Conservation (phyloP, 2,329 filamentous ascomycete genomes). For the Colletotrichum higginsianum region DNA sequence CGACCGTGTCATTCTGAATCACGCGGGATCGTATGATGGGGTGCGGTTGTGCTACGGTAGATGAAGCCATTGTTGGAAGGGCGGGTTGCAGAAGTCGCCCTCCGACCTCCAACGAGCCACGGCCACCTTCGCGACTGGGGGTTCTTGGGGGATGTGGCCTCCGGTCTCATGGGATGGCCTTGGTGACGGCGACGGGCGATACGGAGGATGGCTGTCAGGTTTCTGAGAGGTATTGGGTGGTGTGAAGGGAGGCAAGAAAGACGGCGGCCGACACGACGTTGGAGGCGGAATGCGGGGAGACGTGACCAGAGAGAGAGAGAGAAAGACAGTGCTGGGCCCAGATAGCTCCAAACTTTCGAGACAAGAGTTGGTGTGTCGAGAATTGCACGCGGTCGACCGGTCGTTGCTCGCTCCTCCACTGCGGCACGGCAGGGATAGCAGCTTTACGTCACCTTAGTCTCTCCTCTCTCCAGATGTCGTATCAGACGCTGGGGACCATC, state of each 20-base stretch:
- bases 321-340: neutral
- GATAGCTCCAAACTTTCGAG: neutral
- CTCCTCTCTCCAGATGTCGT: slow-evolving; percentile 4
- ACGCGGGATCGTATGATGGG: slow-evolving; percentile 35
- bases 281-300: slow-evolving; percentile 34
- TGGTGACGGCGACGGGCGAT: neutral
- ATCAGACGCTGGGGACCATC: slow-evolving; percentile 19
- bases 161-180: neutral
- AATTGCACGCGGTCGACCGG: neutral
- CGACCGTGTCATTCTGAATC: slow-evolving; percentile 24
- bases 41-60: neutral
- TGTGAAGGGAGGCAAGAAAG: slow-evolving; percentile 7
- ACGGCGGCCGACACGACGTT: slow-evolving; percentile 20
- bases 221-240: neutral
- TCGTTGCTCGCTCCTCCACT: slow-evolving; percentile 17
- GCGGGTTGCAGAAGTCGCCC: slow-evolving; percentile 26
- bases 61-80: slow-evolving; percentile 26
- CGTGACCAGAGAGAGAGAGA: neutral
- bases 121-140: neutral
- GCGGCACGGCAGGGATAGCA: slow-evolving; percentile 34
- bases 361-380: slow-evolving; percentile 7
- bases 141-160: neutral
- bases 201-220: neutral
- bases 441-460: slow-evolving; percentile 28
- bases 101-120: slow-evolving; percentile 13